Base-by-base conservation (phyloP, 495 filamentous ascomycete genomes). In the Aspergillus coremiiformis region DNA sequence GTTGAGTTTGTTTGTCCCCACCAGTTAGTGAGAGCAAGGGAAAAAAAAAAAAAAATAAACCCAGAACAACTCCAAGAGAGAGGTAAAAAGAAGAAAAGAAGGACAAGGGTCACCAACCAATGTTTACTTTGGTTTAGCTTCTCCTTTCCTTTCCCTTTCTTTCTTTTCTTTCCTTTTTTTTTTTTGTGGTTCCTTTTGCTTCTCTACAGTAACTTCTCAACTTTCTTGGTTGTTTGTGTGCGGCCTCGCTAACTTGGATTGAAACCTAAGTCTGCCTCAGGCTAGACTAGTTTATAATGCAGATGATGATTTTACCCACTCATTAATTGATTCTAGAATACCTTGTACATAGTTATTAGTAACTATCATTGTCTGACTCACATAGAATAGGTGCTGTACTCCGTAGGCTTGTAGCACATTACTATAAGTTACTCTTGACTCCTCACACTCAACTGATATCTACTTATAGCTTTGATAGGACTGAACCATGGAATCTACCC, bases 401-500 rank as follows among this genome's bases (percentile, higher is more conserved):
- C 24, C 8, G n/a, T n/a, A n/a, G n/a, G n/a, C n/a, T n/a, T n/a
- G n/a, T n/a, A n/a, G 24, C 24, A 15, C 11, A 15, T 35, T 35
- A 10, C 11, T 5, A 10, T 10, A 35, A 12, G 32, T 35, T 35
- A 14, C 32, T 15, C 4, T 35, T 15, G 3, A 4, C 10, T 14
- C 32, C 4, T 12, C 3, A 15, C n/a, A 35, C 12, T 14, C 32
- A 35, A 35, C n/a, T 30, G 27, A 30, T 11, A 30, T 30, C 5
- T 11, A n/a, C n/a, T n/a, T 30, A 11, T 30, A 30, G 27, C 11
- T 45, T 12, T 45, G 23, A 27, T 27, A 44, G 5, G 1, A 11
- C 12, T 10, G 54, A 57, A 58, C 51, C 55, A 54, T 58, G 55
- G 55, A 44, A 51, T 29, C 19, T 20, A 50, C 33, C 49, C 47